Conservation (phyloP, 2,329 filamentous ascomycete species). For the Botrytis sinoallii region DNA sequence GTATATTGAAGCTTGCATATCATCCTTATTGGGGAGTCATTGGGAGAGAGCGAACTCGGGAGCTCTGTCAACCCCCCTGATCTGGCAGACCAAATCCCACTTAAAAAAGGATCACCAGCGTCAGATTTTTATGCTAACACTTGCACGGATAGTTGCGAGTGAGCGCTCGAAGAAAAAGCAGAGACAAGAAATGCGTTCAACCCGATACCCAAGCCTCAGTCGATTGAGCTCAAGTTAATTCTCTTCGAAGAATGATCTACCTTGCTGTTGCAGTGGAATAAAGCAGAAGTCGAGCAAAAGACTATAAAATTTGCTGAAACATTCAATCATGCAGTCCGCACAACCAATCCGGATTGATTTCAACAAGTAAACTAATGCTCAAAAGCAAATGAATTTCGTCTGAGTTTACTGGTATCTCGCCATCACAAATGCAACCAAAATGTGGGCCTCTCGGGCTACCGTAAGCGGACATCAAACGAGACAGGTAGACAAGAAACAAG, state of each 20-base stretch:
- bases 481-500: not conserved
- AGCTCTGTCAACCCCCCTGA: rapidly evolving
- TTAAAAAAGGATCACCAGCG: no score
- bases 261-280: not conserved
- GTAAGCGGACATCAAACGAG: not conserved
- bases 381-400: not conserved
- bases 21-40: no score
- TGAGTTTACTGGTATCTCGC: not conserved
- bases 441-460: not conserved
- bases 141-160: no score
- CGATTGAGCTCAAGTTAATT: not conserved
- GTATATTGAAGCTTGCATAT: rapidly evolving
- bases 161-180: no score
- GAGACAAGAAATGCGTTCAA: no score
- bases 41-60: no score
- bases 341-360: rapidly evolving
- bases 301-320: not conserved
- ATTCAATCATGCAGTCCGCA: not conserved
- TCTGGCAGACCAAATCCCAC: no score
- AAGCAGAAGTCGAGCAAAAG: not conserved
- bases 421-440: not conserved
- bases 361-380: not conserved
- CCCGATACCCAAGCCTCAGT: no score
- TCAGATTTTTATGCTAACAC: no score
- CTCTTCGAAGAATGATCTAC: not conserved